Percentiles rank a stretch among this genome's conserved stretches.
phyloP scores from a whole-genome alignment of 1,284 basidiomycete genomes.

The Pterulicium gracile region DNA sequence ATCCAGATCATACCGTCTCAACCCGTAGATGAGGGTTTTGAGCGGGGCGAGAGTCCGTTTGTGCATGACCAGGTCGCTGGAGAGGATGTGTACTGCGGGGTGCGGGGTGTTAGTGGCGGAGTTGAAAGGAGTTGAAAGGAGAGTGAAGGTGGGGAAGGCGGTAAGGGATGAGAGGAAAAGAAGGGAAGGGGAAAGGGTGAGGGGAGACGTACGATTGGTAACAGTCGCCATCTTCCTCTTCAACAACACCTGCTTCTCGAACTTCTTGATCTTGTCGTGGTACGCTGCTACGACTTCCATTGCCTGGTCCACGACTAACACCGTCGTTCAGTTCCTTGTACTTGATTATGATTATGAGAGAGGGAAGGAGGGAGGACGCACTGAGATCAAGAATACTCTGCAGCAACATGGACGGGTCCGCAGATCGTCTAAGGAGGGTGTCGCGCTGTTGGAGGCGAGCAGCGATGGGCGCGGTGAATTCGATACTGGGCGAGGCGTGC shows the following conservation, averaged over 20 bases:
- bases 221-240: constrained; percentile 51
- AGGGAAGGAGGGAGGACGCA: no score
- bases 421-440: constrained; percentile 45
- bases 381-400: constrained; percentile 51
- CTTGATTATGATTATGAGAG: no score
- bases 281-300: constrained; percentile 60
- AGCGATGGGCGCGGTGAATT: constrained; percentile 45
- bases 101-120: neutral
- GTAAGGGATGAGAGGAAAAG: neutral
- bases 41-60: constrained; percentile 61
- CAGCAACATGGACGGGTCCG: constrained; percentile 51
- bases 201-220: constrained; percentile 32
- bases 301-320: constrained; percentile 52
- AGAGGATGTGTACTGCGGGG: constrained; percentile 52
- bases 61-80: constrained; percentile 59
- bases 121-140: no score
- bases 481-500: constrained; percentile 30
- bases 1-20: constrained; percentile 56
- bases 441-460: constrained; percentile 43
- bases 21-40: constrained; percentile 53
- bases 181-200: neutral
- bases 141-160: constrained; percentile 4
- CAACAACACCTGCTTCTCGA: constrained; percentile 48
- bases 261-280: constrained; percentile 46
- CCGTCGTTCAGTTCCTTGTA: neutral